Conservation (phyloP, 371 early-diverging fungal genomes). For the Batkoa obscura region DNA sequence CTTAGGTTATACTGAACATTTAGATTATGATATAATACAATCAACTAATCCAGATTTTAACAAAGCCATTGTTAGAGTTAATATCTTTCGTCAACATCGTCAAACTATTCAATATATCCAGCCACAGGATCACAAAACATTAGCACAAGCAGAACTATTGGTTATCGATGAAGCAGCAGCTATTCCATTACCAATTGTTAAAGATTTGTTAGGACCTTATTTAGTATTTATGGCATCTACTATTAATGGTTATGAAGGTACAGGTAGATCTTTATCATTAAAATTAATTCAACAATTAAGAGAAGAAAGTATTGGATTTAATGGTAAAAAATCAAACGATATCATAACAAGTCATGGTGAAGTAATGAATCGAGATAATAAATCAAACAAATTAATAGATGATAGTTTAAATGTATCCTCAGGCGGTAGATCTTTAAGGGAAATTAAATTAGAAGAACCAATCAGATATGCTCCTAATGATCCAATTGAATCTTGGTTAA, state of each 20-base stretch:
- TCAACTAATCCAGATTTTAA: slow-evolving; percentile 85
- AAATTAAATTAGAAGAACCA: slow-evolving; percentile 83
- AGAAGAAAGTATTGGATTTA: slow-evolving; percentile 71
- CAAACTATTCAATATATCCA: slow-evolving; percentile 97
- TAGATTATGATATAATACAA: slow-evolving; percentile 95
- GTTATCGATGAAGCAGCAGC: slow-evolving; percentile 99
- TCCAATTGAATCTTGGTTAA: slow-evolving; percentile 94
- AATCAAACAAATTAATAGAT: slow-evolving; percentile 19
- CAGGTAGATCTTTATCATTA: slow-evolving; percentile 91
- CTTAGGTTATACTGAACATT: slow-evolving; percentile 90
- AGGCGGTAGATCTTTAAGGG: slow-evolving; percentile 63
- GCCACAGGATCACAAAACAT: slow-evolving; percentile 78
- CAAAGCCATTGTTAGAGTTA: slow-evolving; percentile 87
- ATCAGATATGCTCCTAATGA: slow-evolving; percentile 90
- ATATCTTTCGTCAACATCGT: slow-evolving; percentile 90
- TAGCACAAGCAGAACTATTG: slow-evolving; percentile 91
- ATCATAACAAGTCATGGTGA: slow-evolving; percentile 21
- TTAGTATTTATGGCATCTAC: slow-evolving; percentile 98
- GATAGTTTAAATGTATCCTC: slow-evolving; percentile 18
- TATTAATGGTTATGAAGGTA: slow-evolving; percentile 99
- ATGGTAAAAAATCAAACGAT: slow-evolving; percentile 24
- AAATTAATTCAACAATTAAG: slow-evolving; percentile 88
- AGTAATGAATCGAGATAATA: slow-evolving; percentile 32
- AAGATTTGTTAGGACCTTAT: slow-evolving; percentile 81
- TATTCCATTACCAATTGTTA: slow-evolving; percentile 88